A percentile compares a stretch with the other conserved stretches of the same genome.
These are phyloP conservation scores for Ceraceosorus guamensis DNA, from an alignment of 1,284 basidiomycete species.

Conservation along the genomic window DNA sequence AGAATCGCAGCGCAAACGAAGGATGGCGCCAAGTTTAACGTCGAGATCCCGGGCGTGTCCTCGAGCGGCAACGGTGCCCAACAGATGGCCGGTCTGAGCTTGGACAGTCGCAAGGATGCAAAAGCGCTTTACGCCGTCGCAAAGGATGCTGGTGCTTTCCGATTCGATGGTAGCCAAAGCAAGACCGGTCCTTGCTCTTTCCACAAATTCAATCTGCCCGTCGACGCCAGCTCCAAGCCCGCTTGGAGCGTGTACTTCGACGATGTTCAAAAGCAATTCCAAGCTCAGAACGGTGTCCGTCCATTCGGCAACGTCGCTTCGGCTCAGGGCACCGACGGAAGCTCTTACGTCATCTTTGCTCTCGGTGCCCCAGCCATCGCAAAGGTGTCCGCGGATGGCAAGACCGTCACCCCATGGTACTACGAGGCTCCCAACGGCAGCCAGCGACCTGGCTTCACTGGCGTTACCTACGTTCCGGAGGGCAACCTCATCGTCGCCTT, in stretches of 20 bases:
- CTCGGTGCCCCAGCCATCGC: conserved; percentile 43
- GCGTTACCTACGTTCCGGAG: conserved; percentile 30
- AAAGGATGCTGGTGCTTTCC: conserved; percentile 37
- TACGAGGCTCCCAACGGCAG: conserved; percentile 29
- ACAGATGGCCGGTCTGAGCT: conserved; percentile 41
- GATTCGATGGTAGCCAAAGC: conserved; percentile 27
- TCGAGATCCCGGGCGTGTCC: conserved; percentile 15
- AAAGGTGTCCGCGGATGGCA: conserved; percentile 32
- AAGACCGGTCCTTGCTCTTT: conserved; percentile 33
- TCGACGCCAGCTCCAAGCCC: conserved; percentile 22
- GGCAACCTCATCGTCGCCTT: conserved; percentile 34
- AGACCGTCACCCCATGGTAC: conserved; percentile 24
- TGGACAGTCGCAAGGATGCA: conserved; percentile 22
- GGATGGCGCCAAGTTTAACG: conserved; percentile 26
- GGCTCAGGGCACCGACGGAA: conserved; percentile 37
- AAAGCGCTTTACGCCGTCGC: conserved; percentile 38
- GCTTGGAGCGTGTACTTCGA: conserved; percentile 31
- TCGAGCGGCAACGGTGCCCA: conserved; percentile 32
- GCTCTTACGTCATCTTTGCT: conserved; percentile 44
- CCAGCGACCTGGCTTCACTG: conserved; percentile 41
- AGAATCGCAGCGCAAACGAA: conserved; percentile 26
- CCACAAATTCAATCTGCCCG: conserved; percentile 39
- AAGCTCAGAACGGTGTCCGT: conserved; percentile 20
- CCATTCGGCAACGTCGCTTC: conserved; percentile 42
- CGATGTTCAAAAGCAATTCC: conserved; percentile 28